These are phyloP conservation scores for Davidsoniella australis DNA, from an alignment of 2,329 filamentous ascomycete species.

Conservation along the genomic window DNA sequence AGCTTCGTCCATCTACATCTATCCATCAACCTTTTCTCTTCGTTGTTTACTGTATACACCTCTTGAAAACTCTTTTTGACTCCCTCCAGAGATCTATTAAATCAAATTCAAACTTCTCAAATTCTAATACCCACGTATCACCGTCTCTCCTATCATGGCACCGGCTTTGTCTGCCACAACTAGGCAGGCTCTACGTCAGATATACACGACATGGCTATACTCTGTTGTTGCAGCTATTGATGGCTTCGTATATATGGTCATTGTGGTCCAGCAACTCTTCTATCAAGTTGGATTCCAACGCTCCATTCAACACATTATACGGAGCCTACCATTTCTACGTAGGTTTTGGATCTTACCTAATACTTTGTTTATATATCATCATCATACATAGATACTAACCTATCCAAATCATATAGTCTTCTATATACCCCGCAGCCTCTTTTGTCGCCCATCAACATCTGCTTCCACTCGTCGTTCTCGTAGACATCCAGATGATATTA, in stretches of 20 bases:
- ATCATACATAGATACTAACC: background rate
- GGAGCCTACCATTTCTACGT: conserved; percentile 55
- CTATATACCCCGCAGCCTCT: conserved; percentile 6
- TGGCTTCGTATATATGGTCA: conserved; percentile 4
- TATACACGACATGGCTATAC: no score
- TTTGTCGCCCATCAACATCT: conserved; percentile 2
- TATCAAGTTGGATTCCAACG: conserved; percentile 8
- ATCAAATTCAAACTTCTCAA: background rate
- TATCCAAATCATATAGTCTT: background rate
- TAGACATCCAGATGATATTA: conserved; percentile 7
- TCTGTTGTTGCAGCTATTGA: background rate
- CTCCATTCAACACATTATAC: background rate
- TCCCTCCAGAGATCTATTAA: no score
- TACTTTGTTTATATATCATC: background rate
- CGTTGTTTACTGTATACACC: no score
- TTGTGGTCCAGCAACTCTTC: conserved; percentile 9
- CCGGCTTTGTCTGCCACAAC: background rate
- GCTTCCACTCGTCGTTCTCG: conserved; percentile 8
- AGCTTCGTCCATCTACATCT: no score
- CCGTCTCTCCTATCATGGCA: background rate
- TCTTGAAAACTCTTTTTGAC: no score
- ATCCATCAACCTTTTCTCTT: no score
- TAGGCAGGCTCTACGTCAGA: background rate
- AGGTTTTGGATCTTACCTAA: conserved; percentile 14
- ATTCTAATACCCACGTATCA: background rate